phyloP scores from a whole-genome alignment of 176 grass and related monocot species.

The Oryza punctata region DNA sequence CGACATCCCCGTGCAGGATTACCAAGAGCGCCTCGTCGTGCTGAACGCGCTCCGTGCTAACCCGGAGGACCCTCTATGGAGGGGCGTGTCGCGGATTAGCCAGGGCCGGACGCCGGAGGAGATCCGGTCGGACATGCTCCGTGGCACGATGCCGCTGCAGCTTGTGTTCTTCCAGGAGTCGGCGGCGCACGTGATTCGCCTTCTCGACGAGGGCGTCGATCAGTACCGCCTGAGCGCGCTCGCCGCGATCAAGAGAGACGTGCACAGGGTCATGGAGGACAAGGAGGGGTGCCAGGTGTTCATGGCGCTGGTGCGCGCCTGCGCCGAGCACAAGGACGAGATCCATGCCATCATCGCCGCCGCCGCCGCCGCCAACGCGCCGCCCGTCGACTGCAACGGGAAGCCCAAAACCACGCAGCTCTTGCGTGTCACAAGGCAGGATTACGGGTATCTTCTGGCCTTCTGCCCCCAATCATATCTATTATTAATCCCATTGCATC shows the following conservation, averaged over 20 bases:
- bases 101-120: neutral
- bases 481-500: neutral
- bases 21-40: neutral
- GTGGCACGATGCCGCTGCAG: neutral
- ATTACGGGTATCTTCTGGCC: slow-evolving; percentile 24
- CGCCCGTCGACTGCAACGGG: neutral
- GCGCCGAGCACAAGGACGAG: neutral
- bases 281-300: neutral
- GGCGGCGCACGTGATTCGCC: neutral
- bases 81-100: neutral
- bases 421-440: neutral
- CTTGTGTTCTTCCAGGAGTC: neutral
- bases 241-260: neutral
- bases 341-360: slow-evolving; percentile 15
- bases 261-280: neutral
- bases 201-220: neutral
- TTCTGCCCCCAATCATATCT: neutral
- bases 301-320: slow-evolving; percentile 25
- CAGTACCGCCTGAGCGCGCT: slow-evolving; percentile 27
- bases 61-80: neutral
- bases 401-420: neutral
- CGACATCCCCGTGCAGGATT: neutral
- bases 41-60: neutral
- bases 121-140: neutral
- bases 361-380: neutral